Percentiles rank a stretch among this genome's conserved stretches.
Conservation (phyloP, 768 basidiomycete genomes). For the Pholiota molesta region DNA sequence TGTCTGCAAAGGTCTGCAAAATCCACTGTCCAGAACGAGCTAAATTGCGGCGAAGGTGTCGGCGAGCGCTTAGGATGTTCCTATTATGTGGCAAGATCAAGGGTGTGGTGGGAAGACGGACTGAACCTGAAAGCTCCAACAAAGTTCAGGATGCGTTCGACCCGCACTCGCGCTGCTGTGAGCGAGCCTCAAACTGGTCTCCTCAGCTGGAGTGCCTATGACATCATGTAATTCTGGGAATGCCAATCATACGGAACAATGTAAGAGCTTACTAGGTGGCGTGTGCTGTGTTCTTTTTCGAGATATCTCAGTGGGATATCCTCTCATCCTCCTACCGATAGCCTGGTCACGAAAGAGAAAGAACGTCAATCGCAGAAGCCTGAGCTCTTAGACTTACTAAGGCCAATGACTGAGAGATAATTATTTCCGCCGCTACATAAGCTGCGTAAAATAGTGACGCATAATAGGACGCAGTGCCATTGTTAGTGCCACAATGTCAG, state of each 20-base stretch:
- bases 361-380: no score
- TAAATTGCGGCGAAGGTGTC: background rate
- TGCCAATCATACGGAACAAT: background rate
- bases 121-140: background rate
- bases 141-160: no score
- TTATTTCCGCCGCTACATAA: no score
- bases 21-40: background rate
- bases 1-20: background rate
- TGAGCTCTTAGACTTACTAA: no score
- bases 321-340: background rate
- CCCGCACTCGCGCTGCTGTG: no score
- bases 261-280: background rate
- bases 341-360: background rate
- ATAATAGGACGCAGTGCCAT: no score
- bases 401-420: no score
- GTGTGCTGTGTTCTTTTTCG: background rate
- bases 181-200: background rate
- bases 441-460: no score
- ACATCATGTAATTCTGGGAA: background rate
- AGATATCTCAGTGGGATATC: background rate
- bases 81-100: background rate
- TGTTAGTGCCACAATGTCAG: no score
- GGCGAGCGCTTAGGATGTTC: background rate
- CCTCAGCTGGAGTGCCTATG: background rate
- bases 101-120: background rate